Percentiles rank a stretch among this genome's conserved stretches.
These are phyloP conservation scores for Fomitiporia mediterranea DNA, from an alignment of 1,284 basidiomycete species.

Conservation along the genomic window DNA sequence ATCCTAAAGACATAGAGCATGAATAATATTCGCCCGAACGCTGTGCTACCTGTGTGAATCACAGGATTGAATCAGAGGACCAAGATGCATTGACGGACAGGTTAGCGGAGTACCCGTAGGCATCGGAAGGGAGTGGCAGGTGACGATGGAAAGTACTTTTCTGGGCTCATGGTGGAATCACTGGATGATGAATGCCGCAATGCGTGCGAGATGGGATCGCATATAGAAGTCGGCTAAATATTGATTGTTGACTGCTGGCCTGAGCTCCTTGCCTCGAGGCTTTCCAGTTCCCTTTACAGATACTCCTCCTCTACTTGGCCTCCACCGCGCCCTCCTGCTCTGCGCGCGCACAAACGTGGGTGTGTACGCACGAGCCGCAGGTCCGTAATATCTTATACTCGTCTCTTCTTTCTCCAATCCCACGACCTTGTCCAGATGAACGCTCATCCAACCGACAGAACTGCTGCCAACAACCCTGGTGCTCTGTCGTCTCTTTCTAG, in stretches of 20 bases:
- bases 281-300: not conserved
- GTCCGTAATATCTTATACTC: constrained; percentile 4
- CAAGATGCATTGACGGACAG: not conserved
- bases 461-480: constrained; percentile 24
- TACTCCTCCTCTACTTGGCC: not conserved
- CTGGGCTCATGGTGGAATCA: too few species aligned
- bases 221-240: not conserved
- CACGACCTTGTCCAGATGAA: constrained; percentile 21
- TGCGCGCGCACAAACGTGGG: not conserved
- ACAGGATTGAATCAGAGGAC: too few species aligned
- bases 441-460: constrained; percentile 25
- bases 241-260: not conserved
- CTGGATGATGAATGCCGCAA: too few species aligned
- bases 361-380: not conserved
- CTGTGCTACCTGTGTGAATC: too few species aligned
- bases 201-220: too few species aligned
- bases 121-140: not conserved
- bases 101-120: not conserved
- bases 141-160: not conserved
- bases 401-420: constrained; percentile 1
- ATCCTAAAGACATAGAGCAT: too few species aligned
- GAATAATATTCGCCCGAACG: too few species aligned
- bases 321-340: not conserved
- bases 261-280: constrained; percentile 1
- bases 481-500: not conserved